Evolutionary conservation across 2,329 filamentous ascomycete genomes (phyloP).

Genomic region (Cryphonectria carpinicola): DNA sequence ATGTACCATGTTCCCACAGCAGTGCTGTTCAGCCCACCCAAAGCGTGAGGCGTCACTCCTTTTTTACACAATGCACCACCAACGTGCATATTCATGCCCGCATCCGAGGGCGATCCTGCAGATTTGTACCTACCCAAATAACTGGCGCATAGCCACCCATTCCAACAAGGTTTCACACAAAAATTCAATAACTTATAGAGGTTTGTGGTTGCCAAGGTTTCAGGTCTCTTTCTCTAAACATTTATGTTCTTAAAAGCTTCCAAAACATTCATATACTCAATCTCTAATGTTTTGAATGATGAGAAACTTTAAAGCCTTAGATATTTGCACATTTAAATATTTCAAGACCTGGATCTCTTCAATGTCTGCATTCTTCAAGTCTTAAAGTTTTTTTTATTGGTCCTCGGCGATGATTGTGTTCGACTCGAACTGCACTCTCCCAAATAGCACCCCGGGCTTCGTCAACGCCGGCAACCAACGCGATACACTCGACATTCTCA

Average conservation of each 20-base stretch:
- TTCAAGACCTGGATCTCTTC: too few species aligned
- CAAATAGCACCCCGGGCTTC: background rate
- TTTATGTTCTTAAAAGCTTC: too few species aligned
- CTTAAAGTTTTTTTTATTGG: too few species aligned
- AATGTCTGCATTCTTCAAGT: too few species aligned
- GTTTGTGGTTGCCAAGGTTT: too few species aligned
- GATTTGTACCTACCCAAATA: background rate
- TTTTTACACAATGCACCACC: background rate
- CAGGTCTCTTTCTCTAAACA: too few species aligned
- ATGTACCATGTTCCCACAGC: background rate
- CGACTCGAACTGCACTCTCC: background rate
- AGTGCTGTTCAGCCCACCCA: background rate
- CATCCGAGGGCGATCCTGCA: background rate
- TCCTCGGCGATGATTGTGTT: background rate
- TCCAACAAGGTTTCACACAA: background rate
- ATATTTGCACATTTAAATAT: too few species aligned
- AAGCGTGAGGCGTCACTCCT: background rate
- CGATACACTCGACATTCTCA: background rate
- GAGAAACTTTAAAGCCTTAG: too few species aligned
- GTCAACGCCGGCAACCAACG: background rate
- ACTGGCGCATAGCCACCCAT: background rate
- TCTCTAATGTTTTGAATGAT: too few species aligned
- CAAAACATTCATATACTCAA: too few species aligned
- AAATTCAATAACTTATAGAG: too few species aligned
- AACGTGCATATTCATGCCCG: background rate